Evolutionary conservation across 371 early-diverging fungal species (phyloP).

Genomic region (Actinomortierella ambigua): DNA sequence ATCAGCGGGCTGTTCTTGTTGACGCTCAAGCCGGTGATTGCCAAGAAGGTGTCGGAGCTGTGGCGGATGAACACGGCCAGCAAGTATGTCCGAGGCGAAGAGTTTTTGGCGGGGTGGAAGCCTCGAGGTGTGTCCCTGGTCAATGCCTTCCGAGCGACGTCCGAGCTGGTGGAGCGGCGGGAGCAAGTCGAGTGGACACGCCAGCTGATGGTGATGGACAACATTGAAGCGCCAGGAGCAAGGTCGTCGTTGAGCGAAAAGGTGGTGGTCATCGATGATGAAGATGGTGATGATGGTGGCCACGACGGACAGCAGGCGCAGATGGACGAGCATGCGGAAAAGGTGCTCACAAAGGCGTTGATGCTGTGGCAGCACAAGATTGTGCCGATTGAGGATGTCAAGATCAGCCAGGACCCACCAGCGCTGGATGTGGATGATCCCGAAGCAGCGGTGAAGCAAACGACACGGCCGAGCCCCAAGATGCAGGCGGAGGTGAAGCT

Average conservation of each 20-base stretch:
- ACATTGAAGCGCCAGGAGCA: conserved; percentile 13
- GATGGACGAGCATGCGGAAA: conserved; percentile 15
- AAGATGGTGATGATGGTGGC: not conserved
- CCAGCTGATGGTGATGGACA: conserved; percentile 44
- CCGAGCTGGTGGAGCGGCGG: conserved; percentile 43
- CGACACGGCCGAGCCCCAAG: conserved; percentile 35
- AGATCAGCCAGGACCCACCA: conserved; percentile 57
- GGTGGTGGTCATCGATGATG: not conserved
- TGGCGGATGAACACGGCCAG: conserved; percentile 80
- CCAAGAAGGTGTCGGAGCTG: conserved; percentile 60
- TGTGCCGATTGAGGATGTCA: conserved; percentile 58
- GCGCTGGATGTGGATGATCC: conserved; percentile 49
- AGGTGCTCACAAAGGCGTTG: conserved; percentile 49
- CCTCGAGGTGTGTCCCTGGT: conserved; percentile 79
- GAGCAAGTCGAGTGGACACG: conserved; percentile 59
- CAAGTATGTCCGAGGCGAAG: conserved; percentile 88
- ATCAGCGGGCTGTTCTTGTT: conserved; percentile 61
- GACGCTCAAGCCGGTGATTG: conserved; percentile 63
- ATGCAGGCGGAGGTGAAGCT: conserved; percentile 63
- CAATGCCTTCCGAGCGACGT: conserved; percentile 58
- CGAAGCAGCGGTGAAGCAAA: conserved; percentile 32
- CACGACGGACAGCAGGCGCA: conserved; percentile 2
- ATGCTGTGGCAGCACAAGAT: conserved; percentile 55
- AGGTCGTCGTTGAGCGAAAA: not conserved
- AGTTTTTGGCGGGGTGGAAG: conserved; percentile 74